These are phyloP conservation scores for Xylariomycetidae sp. DNA, from an alignment of 2,329 filamentous ascomycete genomes.

Conservation along the genomic window DNA sequence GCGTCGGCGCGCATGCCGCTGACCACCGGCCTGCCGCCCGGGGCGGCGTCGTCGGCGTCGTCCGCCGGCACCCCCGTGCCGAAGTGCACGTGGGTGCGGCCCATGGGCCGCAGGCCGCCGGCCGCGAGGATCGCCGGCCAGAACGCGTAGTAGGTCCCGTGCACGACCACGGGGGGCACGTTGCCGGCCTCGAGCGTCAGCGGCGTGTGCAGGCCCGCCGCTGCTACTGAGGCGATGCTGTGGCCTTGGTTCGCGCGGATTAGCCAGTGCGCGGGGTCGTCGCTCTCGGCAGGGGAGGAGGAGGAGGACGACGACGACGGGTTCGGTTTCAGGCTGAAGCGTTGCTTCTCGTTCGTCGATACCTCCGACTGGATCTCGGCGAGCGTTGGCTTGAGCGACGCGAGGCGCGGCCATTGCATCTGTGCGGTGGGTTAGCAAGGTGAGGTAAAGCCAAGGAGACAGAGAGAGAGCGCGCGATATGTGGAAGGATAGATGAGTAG, in stretches of 20 bases:
- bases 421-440: conserved; percentile 16
- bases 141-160: conserved; percentile 81
- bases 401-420: conserved; percentile 53
- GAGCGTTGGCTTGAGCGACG: conserved; percentile 66
- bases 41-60: conserved; percentile 20
- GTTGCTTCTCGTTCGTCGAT: conserved; percentile 76
- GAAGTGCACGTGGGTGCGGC: conserved; percentile 84
- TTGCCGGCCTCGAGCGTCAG: conserved; percentile 52
- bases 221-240: conserved; percentile 68
- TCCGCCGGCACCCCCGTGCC: conserved; percentile 61
- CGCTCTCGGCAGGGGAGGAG: conserved; percentile 16
- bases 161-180: conserved; percentile 64
- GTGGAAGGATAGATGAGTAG: neutral
- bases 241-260: conserved; percentile 97
- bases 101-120: conserved; percentile 77
- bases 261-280: conserved; percentile 62
- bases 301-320: conserved; percentile 19
- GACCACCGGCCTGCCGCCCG: conserved; percentile 41
- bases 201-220: conserved; percentile 63
- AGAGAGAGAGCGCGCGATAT: conserved; percentile 1
- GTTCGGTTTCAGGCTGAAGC: conserved; percentile 70
- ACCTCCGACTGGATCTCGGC: conserved; percentile 67
- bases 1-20: conserved; percentile 77
- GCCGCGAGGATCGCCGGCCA: conserved; percentile 69
- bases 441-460: neutral